Evolutionary conservation across 2,329 filamentous ascomycete genomes (phyloP), one percentile per base, ranked within the genome.

Genomic region (Colletotrichum nymphaeae): DNA sequence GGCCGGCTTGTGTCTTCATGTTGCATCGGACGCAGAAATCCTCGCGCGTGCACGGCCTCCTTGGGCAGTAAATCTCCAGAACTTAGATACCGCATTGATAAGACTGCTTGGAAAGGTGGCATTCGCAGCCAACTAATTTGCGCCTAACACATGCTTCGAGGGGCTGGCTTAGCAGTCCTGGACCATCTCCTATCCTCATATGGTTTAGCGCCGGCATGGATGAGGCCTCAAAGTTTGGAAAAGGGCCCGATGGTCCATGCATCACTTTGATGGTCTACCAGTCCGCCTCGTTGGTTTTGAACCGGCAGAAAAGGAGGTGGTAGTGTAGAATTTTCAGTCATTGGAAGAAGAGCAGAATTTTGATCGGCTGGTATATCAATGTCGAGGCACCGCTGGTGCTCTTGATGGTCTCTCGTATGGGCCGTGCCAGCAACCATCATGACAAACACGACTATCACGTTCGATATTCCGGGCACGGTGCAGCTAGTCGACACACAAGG

Each of bases 381-480:
- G 42, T 49, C 42, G 42, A 49, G 42, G 7, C 14, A 19, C 37
- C 37, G 5, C 19, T 22, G 42, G 16, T 11, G 19, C 42, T 49
- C 42, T 22, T 49, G 8, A n/a, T 49, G 16, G 19, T 22, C 19
- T 49, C 16, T 1, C 6, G 19, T 49, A 49, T 49, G 42, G 42
- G 19, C 42, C 19, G 42, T 49, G 19, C 19, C 42, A n/a, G 42
- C 19, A 49, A 22, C 42, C 19, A 49, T 49, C 42, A 49, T 49
- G 42, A 49, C 42, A 49, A 49, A 49, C 42, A 49, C 42, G 0
- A 62, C n/a, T 14, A 62, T 14, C 35, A 22, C 53, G 1, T n/a
- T 67, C 12, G 52, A 66, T 3, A 12, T 66, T 19, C 63, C 63
- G 8, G 63, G 63, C 32, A 66, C 63, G 16, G 63, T 66, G 26